Conservation (phyloP, 169 alveolate species). For the Perkinsus olseni region DNA sequence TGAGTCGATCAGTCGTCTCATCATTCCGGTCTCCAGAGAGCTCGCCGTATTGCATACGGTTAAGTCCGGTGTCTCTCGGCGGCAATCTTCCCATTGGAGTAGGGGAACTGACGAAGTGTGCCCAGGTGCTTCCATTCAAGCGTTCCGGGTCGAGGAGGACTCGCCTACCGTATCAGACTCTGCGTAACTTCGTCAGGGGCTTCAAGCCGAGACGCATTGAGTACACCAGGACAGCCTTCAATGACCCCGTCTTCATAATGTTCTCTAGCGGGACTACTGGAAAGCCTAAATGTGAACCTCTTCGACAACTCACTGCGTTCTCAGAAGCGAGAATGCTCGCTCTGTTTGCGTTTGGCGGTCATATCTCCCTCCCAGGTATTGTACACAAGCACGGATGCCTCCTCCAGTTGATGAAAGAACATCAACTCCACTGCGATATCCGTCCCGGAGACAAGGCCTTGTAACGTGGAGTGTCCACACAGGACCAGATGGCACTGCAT, state of each 20-base stretch:
- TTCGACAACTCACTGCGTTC: too few relatives aligned
- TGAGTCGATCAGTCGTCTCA: too few relatives aligned
- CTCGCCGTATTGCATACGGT: too few relatives aligned
- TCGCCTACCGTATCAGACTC: neutral
- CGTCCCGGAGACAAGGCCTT: conserved; percentile 15
- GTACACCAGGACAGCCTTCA: conserved; percentile 4
- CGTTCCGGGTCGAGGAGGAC: neutral
- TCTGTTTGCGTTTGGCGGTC: neutral
- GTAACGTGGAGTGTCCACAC: neutral
- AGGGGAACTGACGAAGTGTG: too few relatives aligned
- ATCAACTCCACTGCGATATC: conserved; percentile 13
- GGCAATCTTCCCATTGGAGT: too few relatives aligned
- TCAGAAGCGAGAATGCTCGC: too few relatives aligned
- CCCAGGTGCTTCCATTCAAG: neutral
- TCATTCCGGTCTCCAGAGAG: too few relatives aligned
- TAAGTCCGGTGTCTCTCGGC: too few relatives aligned
- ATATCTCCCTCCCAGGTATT: neutral
- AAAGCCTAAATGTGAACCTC: conserved; percentile 2
- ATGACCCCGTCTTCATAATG: conserved; percentile 14
- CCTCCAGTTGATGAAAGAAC: conserved; percentile 17
- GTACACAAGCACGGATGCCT: conserved; percentile 14
- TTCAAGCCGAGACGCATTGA: neutral
- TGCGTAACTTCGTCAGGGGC: neutral
- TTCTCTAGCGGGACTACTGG: conserved; percentile 22
- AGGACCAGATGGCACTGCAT: neutral